phyloP scores from a whole-genome alignment of 108 stramenopile species.

The Bacterosira constricta region DNA sequence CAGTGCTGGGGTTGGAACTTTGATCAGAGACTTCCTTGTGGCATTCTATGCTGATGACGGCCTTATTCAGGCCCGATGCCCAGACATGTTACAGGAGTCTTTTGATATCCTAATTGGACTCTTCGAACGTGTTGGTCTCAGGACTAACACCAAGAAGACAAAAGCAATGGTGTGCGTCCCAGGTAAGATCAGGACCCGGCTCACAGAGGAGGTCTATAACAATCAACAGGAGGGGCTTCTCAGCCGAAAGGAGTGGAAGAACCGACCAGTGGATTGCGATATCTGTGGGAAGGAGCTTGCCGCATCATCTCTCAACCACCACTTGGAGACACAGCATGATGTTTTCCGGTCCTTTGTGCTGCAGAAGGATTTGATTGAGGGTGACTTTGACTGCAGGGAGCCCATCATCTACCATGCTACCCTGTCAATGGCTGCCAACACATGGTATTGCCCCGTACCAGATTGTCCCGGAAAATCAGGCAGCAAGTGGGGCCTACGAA shows the following conservation, averaged over 20 bases:
- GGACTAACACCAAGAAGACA: background rate
- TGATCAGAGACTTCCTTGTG: background rate
- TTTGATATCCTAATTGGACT: background rate
- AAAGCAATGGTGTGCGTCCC: background rate
- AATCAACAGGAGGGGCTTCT: too few relatives aligned
- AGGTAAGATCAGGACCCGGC: background rate
- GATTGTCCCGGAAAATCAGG: background rate
- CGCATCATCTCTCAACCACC: background rate
- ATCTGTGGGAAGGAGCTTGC: background rate
- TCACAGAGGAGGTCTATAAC: background rate
- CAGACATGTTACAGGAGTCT: background rate
- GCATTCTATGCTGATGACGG: conserved; percentile 24
- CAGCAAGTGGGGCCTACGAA: background rate
- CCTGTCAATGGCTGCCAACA: too few relatives aligned
- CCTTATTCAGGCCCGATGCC: background rate
- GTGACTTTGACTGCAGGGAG: too few relatives aligned
- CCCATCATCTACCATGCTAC: background rate
- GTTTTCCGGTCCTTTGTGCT: background rate
- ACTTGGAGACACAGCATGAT: background rate
- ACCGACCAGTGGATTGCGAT: background rate
- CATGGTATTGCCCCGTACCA: background rate
- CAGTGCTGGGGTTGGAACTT: background rate
- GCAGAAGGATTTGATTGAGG: background rate
- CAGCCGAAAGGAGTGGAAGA: too few relatives aligned
- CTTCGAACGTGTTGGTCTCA: background rate